Base-by-base conservation (phyloP, 2,329 filamentous ascomycete species). In the Pseudogymnoascus sp. region DNA sequence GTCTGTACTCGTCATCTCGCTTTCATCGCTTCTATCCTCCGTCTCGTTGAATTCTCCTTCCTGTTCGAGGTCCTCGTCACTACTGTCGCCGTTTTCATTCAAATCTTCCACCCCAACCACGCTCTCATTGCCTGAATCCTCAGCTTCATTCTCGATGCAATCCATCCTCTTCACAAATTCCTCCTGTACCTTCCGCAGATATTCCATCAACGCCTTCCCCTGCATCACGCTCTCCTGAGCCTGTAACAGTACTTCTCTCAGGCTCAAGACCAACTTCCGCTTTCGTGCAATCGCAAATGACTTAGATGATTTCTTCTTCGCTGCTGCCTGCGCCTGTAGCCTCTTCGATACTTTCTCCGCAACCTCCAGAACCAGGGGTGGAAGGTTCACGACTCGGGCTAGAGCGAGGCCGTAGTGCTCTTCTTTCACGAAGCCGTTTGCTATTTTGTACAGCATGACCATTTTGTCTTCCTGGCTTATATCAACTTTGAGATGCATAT, bases 401-500 rank as follows among this genome's bases (percentile, higher is more conserved):
- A 97, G 80, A 0, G 86, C 81, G n/a, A 97, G 82, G 0, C 94
- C 94, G 69, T 99, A 99, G 67, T 91, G 86, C 52, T 84, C 78
- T 62, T 91, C 85, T 62, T 84, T 76, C 0, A 90, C 83, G 0
- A 83, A 84, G 0, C 94, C 93, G 12, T 88, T 82, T 0, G 84
- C 80, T 38, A 97, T 82, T 66, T 87, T 92, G 75, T 97, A 97
- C 0, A 94, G 79, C 92, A 97, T 97, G 0, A 82, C 90, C 76
- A 96, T 89, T 36, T 82, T 84, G 2, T 80, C 77, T 2, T 82
- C 75, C 1, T 70, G 70, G 0, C 78, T 78, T 52, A 86, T 84
- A 42, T 92, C 82, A 0, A 92, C 89, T 0, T 85, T 82, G 2
- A 97, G 82, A 70, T 97, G 92, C 2, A 96, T 78, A 67, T 91